Evolutionary conservation across 1,139 yeast species (phyloP).

Genomic region (Saccharomycopsis hybrid): DNA sequence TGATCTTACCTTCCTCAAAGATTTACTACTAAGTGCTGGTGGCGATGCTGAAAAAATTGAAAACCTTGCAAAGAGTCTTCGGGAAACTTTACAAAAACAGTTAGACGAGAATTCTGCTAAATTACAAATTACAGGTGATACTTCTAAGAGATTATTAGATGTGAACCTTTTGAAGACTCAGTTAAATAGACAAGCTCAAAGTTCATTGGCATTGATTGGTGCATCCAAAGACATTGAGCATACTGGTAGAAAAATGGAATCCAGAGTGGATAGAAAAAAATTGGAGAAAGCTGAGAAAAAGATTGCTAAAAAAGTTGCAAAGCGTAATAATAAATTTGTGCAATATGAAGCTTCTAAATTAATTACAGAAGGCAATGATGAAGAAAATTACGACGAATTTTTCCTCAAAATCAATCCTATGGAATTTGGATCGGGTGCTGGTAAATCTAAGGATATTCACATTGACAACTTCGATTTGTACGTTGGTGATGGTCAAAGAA

Average conservation of each 20-base stretch:
- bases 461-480: conserved; percentile 87
- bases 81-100: conserved; percentile 46
- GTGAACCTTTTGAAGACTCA: conserved; percentile 58
- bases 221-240: conserved; percentile 84
- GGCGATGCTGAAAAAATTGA: conserved; percentile 54
- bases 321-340: conserved; percentile 82
- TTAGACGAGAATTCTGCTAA: conserved; percentile 67
- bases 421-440: conserved; percentile 85
- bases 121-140: conserved; percentile 64
- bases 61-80: conserved; percentile 39
- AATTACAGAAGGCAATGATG: conserved; percentile 48
- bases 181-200: conserved; percentile 58
- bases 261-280: conserved; percentile 92
- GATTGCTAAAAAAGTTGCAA: conserved; percentile 94
- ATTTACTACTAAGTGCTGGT: conserved; percentile 73
- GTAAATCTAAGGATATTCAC: conserved; percentile 91
- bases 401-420: conserved; percentile 92
- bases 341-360: conserved; percentile 88
- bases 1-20: conserved; percentile 62
- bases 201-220: conserved; percentile 65
- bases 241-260: conserved; percentile 85
- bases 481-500: conserved; percentile 94
- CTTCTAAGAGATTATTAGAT: conserved; percentile 74
- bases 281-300: conserved; percentile 95
- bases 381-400: conserved; percentile 86